A percentile compares a stretch with the other conserved stretches of the same genome.
Evolutionary conservation across 805 yeast species (phyloP).

Genomic region (Candida ovalis): DNA sequence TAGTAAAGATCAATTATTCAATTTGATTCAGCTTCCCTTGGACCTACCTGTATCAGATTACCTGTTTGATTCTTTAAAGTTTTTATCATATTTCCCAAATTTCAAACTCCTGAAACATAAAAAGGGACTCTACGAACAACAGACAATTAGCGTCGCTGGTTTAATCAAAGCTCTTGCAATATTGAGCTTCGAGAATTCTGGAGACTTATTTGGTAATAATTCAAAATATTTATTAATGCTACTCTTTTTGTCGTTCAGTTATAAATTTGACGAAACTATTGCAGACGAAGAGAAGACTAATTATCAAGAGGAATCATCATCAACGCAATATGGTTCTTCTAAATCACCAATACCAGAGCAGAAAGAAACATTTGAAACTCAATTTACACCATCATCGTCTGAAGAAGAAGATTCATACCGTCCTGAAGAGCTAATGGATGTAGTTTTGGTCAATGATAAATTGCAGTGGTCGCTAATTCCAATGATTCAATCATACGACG

Average conservation of each 20-base stretch:
- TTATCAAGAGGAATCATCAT: background rate
- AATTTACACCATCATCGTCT: background rate
- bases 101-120: constrained; percentile 4
- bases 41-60: constrained; percentile 30
- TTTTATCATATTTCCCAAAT: constrained; percentile 31
- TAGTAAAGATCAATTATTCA: constrained; percentile 24
- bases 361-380: background rate
- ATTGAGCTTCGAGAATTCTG: constrained; percentile 41
- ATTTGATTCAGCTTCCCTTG: constrained; percentile 34
- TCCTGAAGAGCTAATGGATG: constrained; percentile 16
- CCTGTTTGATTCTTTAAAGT: constrained; percentile 38
- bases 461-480: constrained; percentile 32
- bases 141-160: constrained; percentile 35
- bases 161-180: constrained; percentile 42
- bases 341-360: background rate
- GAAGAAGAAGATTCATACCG: background rate
- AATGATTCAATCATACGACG: constrained; percentile 40
- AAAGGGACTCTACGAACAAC: constrained; percentile 6
- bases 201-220: constrained; percentile 30
- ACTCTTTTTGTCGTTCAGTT: constrained; percentile 42
- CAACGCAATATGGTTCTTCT: no score
- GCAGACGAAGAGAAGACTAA: constrained; percentile 10
- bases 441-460: constrained; percentile 19
- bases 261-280: constrained; percentile 6
- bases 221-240: constrained; percentile 37